phyloP scores from a whole-genome alignment of 768 basidiomycete genomes.

The Lentinula sp. region DNA sequence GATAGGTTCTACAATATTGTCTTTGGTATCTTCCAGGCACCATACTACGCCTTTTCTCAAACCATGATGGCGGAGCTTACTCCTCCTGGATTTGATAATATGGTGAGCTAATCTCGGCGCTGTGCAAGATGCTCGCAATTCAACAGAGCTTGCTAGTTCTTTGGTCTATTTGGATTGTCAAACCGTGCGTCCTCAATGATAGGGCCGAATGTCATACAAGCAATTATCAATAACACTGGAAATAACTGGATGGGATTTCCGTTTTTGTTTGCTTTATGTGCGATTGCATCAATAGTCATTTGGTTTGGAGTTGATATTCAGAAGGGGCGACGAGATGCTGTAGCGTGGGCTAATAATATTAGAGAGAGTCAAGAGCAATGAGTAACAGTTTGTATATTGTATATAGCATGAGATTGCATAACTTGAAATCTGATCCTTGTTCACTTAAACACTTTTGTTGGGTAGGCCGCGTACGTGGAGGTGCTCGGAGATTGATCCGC shows the following conservation, averaged over 20 bases:
- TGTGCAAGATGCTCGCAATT: background rate
- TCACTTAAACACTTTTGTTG: no score
- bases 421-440: no score
- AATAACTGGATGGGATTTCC: slow-evolving; percentile 83
- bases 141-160: slow-evolving; percentile 46
- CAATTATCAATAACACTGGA: slow-evolving; percentile 66
- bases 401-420: background rate
- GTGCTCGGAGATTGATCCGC: background rate
- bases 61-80: slow-evolving; percentile 89
- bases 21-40: slow-evolving; percentile 79
- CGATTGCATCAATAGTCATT: slow-evolving; percentile 61
- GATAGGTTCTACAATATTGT: slow-evolving; percentile 72
- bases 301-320: slow-evolving; percentile 69
- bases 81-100: slow-evolving; percentile 84
- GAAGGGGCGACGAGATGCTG: slow-evolving; percentile 58
- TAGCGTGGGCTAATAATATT: slow-evolving; percentile 43
- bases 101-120: slow-evolving; percentile 26
- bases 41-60: slow-evolving; percentile 82
- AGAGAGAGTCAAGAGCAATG: slow-evolving; percentile 9
- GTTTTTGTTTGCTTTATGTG: slow-evolving; percentile 72
- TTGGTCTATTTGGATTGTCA: slow-evolving; percentile 80
- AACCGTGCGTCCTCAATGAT: slow-evolving; percentile 85
- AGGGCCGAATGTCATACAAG: slow-evolving; percentile 81
- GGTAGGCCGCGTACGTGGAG: background rate
- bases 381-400: slow-evolving; percentile 2